These are phyloP conservation scores for Podila minutissima DNA, from an alignment of 192 early-diverging fungal species.

Conservation along the genomic window DNA sequence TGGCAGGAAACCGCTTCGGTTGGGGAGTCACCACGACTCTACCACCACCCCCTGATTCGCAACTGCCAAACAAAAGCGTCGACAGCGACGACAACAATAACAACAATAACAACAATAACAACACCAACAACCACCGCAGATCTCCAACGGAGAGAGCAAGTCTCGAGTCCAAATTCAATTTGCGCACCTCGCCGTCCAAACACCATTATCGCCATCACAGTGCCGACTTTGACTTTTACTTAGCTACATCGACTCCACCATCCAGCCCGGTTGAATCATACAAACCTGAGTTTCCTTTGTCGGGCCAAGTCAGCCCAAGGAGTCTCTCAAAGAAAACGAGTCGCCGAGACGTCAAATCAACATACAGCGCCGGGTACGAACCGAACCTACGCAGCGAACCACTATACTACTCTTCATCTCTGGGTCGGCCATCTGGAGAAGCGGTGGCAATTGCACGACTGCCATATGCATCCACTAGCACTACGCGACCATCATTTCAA, in stretches of 20 bases:
- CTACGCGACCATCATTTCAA: background rate
- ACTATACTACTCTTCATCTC: too few species aligned
- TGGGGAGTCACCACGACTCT: background rate
- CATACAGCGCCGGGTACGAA: too few species aligned
- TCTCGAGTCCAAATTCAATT: background rate
- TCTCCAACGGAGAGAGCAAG: background rate
- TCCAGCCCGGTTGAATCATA: background rate
- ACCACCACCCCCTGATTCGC: background rate
- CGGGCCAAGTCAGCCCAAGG: background rate
- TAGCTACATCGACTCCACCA: background rate
- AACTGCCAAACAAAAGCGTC: background rate
- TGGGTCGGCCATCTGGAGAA: too few species aligned
- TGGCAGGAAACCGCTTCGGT: background rate
- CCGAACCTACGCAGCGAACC: too few species aligned
- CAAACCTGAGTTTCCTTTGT: background rate
- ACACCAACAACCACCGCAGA: background rate
- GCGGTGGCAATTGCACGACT: too few species aligned
- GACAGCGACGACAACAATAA: background rate
- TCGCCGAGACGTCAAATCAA: too few species aligned
- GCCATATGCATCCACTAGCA: too few species aligned
- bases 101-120: background rate
- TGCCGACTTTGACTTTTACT: background rate
- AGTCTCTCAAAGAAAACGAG: too few species aligned
- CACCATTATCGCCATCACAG: background rate
- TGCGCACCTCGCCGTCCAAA: background rate